Evolutionary conservation across 345 rosid genomes (phyloP), one percentile per base, ranked within the genome.

Genomic region (Trapa bicornis): DNA sequence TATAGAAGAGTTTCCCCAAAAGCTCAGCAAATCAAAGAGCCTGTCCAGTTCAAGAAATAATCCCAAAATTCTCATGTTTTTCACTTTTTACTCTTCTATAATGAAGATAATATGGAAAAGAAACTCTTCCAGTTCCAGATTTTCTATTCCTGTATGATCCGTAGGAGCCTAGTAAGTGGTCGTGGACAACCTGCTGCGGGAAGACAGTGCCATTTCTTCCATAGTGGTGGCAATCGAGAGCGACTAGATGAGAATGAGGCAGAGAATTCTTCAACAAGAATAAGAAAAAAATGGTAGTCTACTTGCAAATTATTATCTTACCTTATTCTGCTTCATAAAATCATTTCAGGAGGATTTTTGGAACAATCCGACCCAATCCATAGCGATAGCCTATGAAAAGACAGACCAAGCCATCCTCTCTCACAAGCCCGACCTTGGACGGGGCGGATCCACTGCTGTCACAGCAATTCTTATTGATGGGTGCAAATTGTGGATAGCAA

Each of bases 371-470:
- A 47, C 0, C 50, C 60, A 68, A 32, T 79, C 92, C 64, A 75
- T 87, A 57, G 47, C 80, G 22, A 72, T 75, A 78, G 83, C 92
- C 4, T 87, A 87, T 65, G 89, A 83, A 75, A 78, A 69, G 70
- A 87, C 92, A 47, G 92, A 87, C 76, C 80, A 83, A 66, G 75
- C 87, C 14, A 87, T 87, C 72, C 78, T 87, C 32, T 80, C 92
- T 8, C 81, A 81, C 66, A 70, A 70, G 66, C 75, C 86, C 63
- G 89, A 82, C 73, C 67, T 87, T 67, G 89, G 89, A 65, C 85
- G 86, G 36, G 92, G 92, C 33, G 92, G 92, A 6, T 87, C 92
- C n/a, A 87, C 92, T 7, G 92, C 92, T 6, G 89, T 87, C 65
- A 87, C 89, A 4, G 89, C 88, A 32, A 87, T 87, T 74, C 74